Conservation (phyloP, 192 early-diverging fungal genomes). For the Backusella psychrophila region DNA sequence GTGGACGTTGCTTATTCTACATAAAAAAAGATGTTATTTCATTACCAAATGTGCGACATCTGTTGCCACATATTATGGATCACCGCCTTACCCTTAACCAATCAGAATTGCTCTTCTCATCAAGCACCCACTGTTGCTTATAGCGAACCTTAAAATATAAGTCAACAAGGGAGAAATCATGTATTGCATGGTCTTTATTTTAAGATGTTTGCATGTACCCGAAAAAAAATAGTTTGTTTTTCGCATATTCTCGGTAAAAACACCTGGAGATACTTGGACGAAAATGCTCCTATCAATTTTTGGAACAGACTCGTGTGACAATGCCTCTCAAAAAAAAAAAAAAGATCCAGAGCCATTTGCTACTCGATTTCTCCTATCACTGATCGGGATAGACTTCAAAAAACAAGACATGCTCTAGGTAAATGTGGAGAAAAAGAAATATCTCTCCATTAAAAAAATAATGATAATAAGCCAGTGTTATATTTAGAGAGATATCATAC, state of each 20-base stretch:
- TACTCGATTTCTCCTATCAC: too few relatives aligned
- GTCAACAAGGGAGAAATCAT: neutral
- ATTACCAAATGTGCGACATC: neutral
- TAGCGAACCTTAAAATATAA: neutral
- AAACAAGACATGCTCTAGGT: too few relatives aligned
- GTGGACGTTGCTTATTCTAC: neutral
- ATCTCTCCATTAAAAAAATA: too few relatives aligned
- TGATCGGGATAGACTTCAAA: too few relatives aligned
- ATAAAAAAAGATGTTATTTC: neutral
- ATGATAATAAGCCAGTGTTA: neutral
- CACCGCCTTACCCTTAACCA: neutral
- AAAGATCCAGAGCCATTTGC: too few relatives aligned
- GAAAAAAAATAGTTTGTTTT: neutral
- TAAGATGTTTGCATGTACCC: neutral
- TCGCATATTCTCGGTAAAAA: too few relatives aligned
- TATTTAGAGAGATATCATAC: neutral
- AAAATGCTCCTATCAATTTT: too few relatives aligned
- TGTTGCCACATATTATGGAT: neutral
- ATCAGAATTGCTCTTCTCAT: neutral
- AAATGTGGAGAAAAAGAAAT: too few relatives aligned
- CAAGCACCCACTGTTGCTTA: neutral
- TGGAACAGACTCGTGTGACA: too few relatives aligned
- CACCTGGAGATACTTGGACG: too few relatives aligned
- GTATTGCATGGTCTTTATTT: neutral
- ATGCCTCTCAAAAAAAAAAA: too few relatives aligned